Evolutionary conservation across 139 green algal species (phyloP), one percentile per base, ranked within the genome.

Genomic region (Chlamydomonas incerta): DNA sequence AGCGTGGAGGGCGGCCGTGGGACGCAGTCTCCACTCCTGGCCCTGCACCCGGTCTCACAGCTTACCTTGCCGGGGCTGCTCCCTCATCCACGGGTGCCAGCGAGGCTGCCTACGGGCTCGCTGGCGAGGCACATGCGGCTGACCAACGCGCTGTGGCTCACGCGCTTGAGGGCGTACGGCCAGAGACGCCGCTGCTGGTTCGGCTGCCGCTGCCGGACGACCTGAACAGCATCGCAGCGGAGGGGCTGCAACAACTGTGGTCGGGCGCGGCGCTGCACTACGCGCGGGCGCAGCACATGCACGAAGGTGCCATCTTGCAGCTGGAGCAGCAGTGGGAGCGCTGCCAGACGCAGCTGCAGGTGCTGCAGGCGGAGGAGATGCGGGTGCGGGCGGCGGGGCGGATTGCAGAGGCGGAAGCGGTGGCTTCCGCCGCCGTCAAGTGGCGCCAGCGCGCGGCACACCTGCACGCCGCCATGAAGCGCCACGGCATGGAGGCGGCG

Each of bases 261-360:
- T 47, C 79, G n/a, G n/a, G 3, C 31, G 79, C 79, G 2, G 79
- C 79, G 47, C 65, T 75, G 31, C 79, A 85, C 33, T 85, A 85
- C 66, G 23, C 67, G 33, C 66, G 79, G 20, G 37, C 50, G 4
- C 79, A 85, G 65, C n/a, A 57, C 13, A 75, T 75, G 47, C 79
- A 85, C 33, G 79, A 85, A 0, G 57, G 79, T 33, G 28, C 31
- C 17, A 11, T 75, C 17, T 21, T 29, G 47, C 31, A 37, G 23
- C 29, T 67, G 29, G 79, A 85, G 66, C 47, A 28, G 79, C 79
- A 75, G 31, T 75, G 65, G 79, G 41, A 75, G 50, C 33, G 47
- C 8, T 75, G 47, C 63, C 66, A 76, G 65, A 47, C 66, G 31
- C 79, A 75, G 79, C 46, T 85, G 31, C 79, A 85, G 79, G 58